These are phyloP conservation scores for Didymella lethalis DNA, from an alignment of 2,329 filamentous ascomycete genomes.

Conservation along the genomic window DNA sequence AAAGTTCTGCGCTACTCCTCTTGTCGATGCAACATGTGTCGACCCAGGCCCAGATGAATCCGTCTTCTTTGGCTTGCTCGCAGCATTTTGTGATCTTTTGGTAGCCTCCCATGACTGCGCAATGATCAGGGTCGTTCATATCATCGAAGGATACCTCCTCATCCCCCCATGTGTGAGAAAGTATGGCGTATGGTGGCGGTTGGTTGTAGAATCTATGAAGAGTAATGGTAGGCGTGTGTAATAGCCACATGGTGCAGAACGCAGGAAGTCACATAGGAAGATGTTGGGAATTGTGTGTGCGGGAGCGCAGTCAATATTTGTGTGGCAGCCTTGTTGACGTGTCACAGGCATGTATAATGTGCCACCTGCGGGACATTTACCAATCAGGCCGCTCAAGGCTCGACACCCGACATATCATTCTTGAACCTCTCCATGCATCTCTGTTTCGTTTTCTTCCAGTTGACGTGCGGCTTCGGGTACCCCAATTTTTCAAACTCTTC, in stretches of 20 bases:
- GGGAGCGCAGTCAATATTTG: too few species aligned
- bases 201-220: neutral
- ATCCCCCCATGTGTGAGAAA: neutral
- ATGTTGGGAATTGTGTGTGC: too few species aligned
- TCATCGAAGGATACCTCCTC: conserved; percentile 2
- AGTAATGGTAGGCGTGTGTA: neutral
- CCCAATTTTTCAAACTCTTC: conserved; percentile 59
- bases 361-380: too few species aligned
- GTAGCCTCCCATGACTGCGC: neutral
- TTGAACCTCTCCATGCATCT: conserved; percentile 56
- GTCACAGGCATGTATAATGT: too few species aligned
- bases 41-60: conserved; percentile 1
- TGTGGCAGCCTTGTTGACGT: too few species aligned
- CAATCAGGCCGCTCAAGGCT: conserved; percentile 4
- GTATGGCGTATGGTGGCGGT: neutral
- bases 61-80: neutral
- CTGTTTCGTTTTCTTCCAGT: conserved; percentile 54
- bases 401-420: conserved; percentile 53
- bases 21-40: conserved; percentile 11
- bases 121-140: too few species aligned
- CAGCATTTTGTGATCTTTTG: neutral
- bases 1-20: conserved; percentile 4
- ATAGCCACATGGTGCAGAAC: neutral
- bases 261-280: neutral
- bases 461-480: conserved; percentile 57